A percentile compares a stretch with the other conserved stretches of the same genome.
These are phyloP conservation scores for Phytophthora niederhauseri DNA, from an alignment of 352 stramenopile species.

Conservation along the genomic window DNA sequence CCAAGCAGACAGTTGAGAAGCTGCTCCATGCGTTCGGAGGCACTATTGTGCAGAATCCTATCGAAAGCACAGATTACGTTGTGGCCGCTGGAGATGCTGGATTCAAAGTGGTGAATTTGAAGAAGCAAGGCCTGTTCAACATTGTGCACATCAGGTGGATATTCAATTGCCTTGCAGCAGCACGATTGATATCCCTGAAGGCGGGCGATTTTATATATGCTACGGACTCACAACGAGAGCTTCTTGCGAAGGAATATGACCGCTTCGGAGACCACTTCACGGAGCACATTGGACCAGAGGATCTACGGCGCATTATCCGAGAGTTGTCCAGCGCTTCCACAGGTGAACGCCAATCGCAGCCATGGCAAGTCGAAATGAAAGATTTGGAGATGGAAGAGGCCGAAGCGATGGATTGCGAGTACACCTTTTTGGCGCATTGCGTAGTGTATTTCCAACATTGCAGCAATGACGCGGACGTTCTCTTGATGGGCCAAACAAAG, in stretches of 20 bases:
- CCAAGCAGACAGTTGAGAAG: conserved; percentile 81
- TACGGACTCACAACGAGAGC: conserved; percentile 53
- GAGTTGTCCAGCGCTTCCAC: conserved; percentile 34
- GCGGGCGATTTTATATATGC: conserved; percentile 76
- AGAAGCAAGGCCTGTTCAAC: conserved; percentile 82
- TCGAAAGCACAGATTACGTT: conserved; percentile 72
- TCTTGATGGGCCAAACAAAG: conserved; percentile 45
- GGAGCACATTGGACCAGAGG: conserved; percentile 47
- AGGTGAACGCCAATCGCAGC: conserved; percentile 8
- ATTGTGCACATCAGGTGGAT: conserved; percentile 75
- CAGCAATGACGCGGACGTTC: conserved; percentile 14
- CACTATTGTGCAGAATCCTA: conserved; percentile 79
- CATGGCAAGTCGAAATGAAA: conserved; percentile 59
- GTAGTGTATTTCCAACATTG: conserved; percentile 57
- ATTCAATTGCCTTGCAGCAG: conserved; percentile 44
- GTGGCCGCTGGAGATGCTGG: conserved; percentile 64
- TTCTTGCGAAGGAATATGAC: conserved; percentile 77
- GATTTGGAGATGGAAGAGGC: conserved; percentile 60
- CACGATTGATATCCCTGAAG: conserved; percentile 45
- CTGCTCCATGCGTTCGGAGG: conserved; percentile 71
- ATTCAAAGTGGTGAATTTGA: conserved; percentile 83
- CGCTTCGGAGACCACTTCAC: conserved; percentile 79
- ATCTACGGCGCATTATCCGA: conserved; percentile 58
- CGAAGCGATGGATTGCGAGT: conserved; percentile 67
- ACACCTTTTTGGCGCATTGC: conserved; percentile 80